These are phyloP conservation scores for Salix udensis DNA, from an alignment of 345 rosid species.

Conservation along the genomic window DNA sequence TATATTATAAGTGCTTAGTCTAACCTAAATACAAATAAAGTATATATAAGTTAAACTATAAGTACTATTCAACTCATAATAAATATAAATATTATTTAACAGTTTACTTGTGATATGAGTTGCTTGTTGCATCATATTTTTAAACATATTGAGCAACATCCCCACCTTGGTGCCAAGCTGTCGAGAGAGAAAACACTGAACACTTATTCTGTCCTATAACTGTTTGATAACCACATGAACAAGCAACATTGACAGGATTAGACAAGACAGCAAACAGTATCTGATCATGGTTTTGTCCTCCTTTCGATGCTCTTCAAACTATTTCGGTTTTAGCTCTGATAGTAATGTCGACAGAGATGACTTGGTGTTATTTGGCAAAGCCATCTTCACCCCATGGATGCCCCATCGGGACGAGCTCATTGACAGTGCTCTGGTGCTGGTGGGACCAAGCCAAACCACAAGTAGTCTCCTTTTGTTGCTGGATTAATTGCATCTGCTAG, in stretches of 20 bases:
- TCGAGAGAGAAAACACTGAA: background rate
- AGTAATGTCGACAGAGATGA: background rate
- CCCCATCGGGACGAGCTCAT: too few species aligned
- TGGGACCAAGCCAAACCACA: too few species aligned
- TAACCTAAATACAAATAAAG: too few species aligned
- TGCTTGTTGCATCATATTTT: background rate
- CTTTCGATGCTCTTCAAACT: background rate
- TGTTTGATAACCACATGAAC: too few species aligned
- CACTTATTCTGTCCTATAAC: background rate
- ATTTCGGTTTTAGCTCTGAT: background rate
- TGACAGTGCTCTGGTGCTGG: background rate
- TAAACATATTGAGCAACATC: background rate
- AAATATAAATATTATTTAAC: too few species aligned
- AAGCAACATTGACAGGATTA: background rate
- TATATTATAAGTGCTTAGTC: too few species aligned
- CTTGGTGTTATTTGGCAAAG: background rate
- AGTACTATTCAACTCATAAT: too few species aligned
- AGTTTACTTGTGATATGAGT: background rate
- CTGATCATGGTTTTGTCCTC: background rate
- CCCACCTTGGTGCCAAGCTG: background rate
- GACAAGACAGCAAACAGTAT: background rate
- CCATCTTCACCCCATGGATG: background rate
- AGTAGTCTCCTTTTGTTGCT: too few species aligned
- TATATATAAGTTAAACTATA: too few species aligned
- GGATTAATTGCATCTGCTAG: background rate